These are phyloP conservation scores for Arabis hirsuta DNA, from an alignment of 345 rosid species.

Conservation along the genomic window DNA sequence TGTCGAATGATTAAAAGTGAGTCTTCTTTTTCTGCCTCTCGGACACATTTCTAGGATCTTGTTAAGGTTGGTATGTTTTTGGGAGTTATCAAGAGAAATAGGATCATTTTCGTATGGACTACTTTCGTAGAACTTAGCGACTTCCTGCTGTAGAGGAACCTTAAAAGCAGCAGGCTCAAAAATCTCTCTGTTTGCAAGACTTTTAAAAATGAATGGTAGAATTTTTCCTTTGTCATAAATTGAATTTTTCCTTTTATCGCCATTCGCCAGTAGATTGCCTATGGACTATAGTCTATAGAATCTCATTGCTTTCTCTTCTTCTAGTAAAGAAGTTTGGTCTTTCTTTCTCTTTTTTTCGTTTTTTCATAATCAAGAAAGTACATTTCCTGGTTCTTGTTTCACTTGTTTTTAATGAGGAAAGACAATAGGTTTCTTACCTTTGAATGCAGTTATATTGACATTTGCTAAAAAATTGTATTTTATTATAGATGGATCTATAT, in stretches of 20 bases:
- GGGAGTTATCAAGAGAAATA: background rate
- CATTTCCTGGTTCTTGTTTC: slow-evolving; percentile 17
- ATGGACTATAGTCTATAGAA: slow-evolving; percentile 22
- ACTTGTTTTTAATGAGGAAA: slow-evolving; percentile 7
- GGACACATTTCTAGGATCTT: slow-evolving; percentile 22
- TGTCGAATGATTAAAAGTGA: slow-evolving; percentile 51
- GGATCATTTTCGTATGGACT: slow-evolving; percentile 15
- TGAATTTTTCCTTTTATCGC: background rate
- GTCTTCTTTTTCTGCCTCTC: background rate
- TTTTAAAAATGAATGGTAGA: slow-evolving; percentile 11
- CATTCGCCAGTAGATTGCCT: background rate
- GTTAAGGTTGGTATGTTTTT: slow-evolving; percentile 29
- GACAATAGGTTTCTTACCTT: background rate
- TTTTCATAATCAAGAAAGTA: slow-evolving; percentile 16
- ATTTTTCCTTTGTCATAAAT: background rate
- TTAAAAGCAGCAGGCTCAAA: background rate
- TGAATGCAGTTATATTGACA: background rate
- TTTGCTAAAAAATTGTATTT: no score
- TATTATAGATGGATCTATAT: no score
- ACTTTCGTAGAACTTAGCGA: background rate
- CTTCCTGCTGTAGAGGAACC: slow-evolving; percentile 5
- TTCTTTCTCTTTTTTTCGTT: background rate
- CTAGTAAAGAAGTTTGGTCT: slow-evolving; percentile 4
- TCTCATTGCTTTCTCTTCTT: slow-evolving; percentile 6
- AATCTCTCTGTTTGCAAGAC: background rate